Conservation (phyloP, 75 land plant genomes). For the Adiantum capillusveneris region DNA sequence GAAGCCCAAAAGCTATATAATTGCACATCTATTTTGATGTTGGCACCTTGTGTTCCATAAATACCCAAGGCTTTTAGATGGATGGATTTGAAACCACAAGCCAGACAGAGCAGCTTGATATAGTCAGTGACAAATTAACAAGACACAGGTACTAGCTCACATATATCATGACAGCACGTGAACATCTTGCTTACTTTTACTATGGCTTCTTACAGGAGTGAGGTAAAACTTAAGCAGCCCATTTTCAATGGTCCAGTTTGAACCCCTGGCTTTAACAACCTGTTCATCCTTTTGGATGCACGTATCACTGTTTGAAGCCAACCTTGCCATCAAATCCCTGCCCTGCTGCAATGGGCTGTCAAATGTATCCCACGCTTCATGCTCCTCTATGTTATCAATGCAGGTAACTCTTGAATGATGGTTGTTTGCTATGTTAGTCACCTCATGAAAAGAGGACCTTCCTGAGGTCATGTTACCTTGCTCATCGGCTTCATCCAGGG, state of each 20-base stretch:
- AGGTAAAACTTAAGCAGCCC: slow-evolving; percentile 2
- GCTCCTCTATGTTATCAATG: background rate
- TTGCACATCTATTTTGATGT: too few relatives aligned
- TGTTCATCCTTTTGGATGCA: background rate
- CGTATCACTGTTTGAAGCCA: background rate
- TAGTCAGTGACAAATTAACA: too few relatives aligned
- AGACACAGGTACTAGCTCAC: too few relatives aligned
- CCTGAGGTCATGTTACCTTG: background rate
- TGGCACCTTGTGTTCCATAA: too few relatives aligned
- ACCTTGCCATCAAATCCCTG: background rate
- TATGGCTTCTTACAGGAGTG: background rate
- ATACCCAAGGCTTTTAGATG: too few relatives aligned
- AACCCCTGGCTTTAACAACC: background rate
- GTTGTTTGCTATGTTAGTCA: background rate
- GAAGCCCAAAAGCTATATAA: too few relatives aligned
- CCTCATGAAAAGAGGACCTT: background rate
- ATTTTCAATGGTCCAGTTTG: background rate
- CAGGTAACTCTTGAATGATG: background rate
- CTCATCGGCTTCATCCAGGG: background rate
- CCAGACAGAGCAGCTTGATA: too few relatives aligned
- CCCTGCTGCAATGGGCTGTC: background rate
- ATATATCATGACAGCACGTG: too few relatives aligned
- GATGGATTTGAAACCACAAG: too few relatives aligned
- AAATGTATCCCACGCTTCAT: slow-evolving; percentile 6
- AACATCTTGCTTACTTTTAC: too few relatives aligned